phyloP scores from a whole-genome alignment of 2,329 filamentous ascomycete genomes.

The Colletotrichum lupini region DNA sequence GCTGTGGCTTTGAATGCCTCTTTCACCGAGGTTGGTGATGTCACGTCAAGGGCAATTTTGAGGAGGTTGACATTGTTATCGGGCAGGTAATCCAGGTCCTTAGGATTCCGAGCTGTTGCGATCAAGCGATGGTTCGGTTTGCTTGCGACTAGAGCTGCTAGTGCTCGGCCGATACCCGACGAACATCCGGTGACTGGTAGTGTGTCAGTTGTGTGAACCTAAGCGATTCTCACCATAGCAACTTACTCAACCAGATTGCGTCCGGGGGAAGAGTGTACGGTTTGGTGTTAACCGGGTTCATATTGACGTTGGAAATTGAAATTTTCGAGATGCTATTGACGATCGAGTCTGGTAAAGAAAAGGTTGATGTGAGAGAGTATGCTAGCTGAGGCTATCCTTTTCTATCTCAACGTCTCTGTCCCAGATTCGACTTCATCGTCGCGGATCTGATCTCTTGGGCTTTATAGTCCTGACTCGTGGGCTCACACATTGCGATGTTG shows the following conservation, averaged over 20 bases:
- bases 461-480: background rate
- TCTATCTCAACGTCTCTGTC: background rate
- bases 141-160: conserved; percentile 50
- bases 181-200: conserved; percentile 60
- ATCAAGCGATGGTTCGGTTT: conserved; percentile 53
- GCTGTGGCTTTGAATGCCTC: conserved; percentile 46
- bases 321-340: too few species aligned
- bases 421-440: background rate
- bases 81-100: conserved; percentile 53
- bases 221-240: too few species aligned
- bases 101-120: conserved; percentile 58
- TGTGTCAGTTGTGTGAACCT: background rate
- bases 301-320: background rate
- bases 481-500: background rate
- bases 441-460: background rate
- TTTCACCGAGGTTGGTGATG: conserved; percentile 49
- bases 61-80: conserved; percentile 49
- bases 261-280: conserved; percentile 44
- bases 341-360: background rate
- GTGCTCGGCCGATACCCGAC: conserved; percentile 55
- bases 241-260: conserved; percentile 53
- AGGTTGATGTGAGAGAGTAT: background rate
- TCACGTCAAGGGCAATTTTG: conserved; percentile 60
- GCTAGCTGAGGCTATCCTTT: too few species aligned
- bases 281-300: background rate